Conservation (phyloP, 805 yeast species). For the Hanseniaspora thailandica region DNA sequence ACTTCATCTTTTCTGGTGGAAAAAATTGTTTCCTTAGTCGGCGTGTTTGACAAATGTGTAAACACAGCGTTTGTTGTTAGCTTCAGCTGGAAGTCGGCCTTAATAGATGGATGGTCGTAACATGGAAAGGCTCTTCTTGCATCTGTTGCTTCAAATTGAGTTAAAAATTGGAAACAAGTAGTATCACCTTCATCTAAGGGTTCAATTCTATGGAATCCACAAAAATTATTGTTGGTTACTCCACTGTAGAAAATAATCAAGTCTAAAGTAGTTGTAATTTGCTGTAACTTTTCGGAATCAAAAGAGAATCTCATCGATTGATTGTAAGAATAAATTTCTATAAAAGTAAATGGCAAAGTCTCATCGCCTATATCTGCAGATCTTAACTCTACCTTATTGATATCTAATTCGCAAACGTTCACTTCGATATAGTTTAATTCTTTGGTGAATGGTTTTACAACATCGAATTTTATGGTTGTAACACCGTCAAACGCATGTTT, state of each 20-base stretch:
- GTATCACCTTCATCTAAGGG: slow-evolving; percentile 48
- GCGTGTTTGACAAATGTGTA: slow-evolving; percentile 61
- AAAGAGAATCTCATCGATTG: slow-evolving; percentile 57
- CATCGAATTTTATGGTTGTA: background rate
- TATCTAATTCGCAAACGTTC: slow-evolving; percentile 54
- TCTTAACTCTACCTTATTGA: slow-evolving; percentile 36
- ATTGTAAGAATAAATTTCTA: slow-evolving; percentile 31
- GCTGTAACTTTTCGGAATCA: slow-evolving; percentile 24
- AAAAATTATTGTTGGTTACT: slow-evolving; percentile 62
- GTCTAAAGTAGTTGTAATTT: slow-evolving; percentile 32
- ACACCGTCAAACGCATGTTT: background rate
- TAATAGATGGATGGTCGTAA: slow-evolving; percentile 72
- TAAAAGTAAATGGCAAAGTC: slow-evolving; percentile 23
- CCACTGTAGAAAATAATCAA: slow-evolving; percentile 48
- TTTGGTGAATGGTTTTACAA: background rate
- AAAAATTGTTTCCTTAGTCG: no score
- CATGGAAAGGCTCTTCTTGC: slow-evolving; percentile 82
- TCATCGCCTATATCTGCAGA: slow-evolving; percentile 23
- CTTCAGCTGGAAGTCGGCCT: slow-evolving; percentile 57
- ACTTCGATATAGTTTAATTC: slow-evolving; percentile 38
- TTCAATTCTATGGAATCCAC: slow-evolving; percentile 65
- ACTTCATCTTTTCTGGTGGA: no score
- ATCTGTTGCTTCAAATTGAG: slow-evolving; percentile 80
- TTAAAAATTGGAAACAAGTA: slow-evolving; percentile 62
- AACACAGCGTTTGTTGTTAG: slow-evolving; percentile 44